Percentiles rank a stretch among this genome's conserved stretches.
phyloP scores from a whole-genome alignment of 2,329 filamentous ascomycete species.

The Ascochyta pisi region DNA sequence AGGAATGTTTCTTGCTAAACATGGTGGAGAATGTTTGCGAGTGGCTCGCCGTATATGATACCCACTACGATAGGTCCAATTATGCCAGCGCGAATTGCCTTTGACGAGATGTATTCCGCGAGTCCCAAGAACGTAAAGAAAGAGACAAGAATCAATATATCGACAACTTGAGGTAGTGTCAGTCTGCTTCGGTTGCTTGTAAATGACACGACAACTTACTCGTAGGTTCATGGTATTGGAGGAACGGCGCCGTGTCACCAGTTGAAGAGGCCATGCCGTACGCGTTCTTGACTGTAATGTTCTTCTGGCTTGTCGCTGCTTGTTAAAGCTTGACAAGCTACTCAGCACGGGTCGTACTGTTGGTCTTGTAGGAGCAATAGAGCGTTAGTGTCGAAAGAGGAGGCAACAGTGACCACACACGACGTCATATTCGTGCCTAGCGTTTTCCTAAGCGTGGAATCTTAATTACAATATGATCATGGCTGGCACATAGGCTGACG shows the following conservation, averaged over 20 bases:
- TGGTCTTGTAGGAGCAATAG: background rate
- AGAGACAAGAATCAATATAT: conserved; percentile 18
- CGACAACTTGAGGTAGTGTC: conserved; percentile 10
- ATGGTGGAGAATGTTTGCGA: conserved; percentile 21
- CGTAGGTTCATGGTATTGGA: background rate
- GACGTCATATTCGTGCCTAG: background rate
- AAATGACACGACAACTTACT: background rate
- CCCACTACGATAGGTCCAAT: conserved; percentile 19
- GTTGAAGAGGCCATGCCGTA: background rate
- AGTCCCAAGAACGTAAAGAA: conserved; percentile 23
- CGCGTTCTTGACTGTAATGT: background rate
- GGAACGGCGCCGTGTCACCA: background rate
- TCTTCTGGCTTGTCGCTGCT: background rate
- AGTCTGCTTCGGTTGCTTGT: background rate
- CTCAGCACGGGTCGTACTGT: background rate
- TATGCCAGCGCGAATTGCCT: conserved; percentile 18
- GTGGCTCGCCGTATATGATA: conserved; percentile 18
- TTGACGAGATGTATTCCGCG: conserved; percentile 19
- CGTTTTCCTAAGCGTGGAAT: background rate
- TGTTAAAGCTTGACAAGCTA: background rate
- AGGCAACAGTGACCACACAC: background rate
- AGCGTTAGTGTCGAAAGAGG: background rate
- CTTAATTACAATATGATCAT: background rate
- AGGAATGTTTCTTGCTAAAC: conserved; percentile 45
- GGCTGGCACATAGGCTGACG: too few relatives aligned